Percentiles rank a stretch among this genome's conserved stretches.
phyloP scores from a whole-genome alignment of 306 rosid species.

The Heteromeles arbutifolia region DNA sequence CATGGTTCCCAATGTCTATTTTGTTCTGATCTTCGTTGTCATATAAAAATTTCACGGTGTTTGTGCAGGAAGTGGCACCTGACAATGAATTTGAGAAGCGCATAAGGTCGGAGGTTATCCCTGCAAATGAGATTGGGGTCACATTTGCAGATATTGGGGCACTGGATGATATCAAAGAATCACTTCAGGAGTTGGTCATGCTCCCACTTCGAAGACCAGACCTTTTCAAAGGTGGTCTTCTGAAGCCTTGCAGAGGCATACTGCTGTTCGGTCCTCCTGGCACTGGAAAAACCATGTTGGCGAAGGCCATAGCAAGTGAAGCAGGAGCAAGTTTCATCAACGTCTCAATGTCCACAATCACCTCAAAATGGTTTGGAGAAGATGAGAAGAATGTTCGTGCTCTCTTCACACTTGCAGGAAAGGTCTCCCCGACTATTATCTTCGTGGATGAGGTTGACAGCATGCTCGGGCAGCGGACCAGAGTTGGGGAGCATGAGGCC shows the following conservation, averaged over 20 bases:
- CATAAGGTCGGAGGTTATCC: slow-evolving; percentile 68
- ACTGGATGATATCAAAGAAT: slow-evolving; percentile 62
- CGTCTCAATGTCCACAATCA: slow-evolving; percentile 74
- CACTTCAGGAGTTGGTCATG: slow-evolving; percentile 79
- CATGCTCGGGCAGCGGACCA: slow-evolving; percentile 77
- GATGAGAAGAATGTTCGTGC: slow-evolving; percentile 78
- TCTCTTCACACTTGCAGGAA: slow-evolving; percentile 68
- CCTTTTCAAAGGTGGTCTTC: slow-evolving; percentile 65
- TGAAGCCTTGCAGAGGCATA: slow-evolving; percentile 75
- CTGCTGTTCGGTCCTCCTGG: slow-evolving; percentile 89
- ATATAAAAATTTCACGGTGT: neutral
- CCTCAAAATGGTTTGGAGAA: slow-evolving; percentile 70
- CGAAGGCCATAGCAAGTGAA: slow-evolving; percentile 80
- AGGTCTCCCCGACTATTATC: slow-evolving; percentile 75
- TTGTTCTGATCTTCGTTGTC: neutral
- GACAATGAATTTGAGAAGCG: slow-evolving; percentile 88
- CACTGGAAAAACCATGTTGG: slow-evolving; percentile 81
- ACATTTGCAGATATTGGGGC: slow-evolving; percentile 81
- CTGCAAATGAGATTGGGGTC: slow-evolving; percentile 76
- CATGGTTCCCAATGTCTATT: neutral
- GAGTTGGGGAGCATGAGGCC: slow-evolving; percentile 68
- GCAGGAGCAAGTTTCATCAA: slow-evolving; percentile 84
- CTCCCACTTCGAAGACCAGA: slow-evolving; percentile 84
- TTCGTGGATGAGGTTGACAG: slow-evolving; percentile 85
- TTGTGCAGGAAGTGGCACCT: slow-evolving; percentile 56